A percentile compares a stretch with the other conserved stretches of the same genome.
phyloP scores from a whole-genome alignment of 2,329 filamentous ascomycete species.

The Pseudogymnoascus sp. region DNA sequence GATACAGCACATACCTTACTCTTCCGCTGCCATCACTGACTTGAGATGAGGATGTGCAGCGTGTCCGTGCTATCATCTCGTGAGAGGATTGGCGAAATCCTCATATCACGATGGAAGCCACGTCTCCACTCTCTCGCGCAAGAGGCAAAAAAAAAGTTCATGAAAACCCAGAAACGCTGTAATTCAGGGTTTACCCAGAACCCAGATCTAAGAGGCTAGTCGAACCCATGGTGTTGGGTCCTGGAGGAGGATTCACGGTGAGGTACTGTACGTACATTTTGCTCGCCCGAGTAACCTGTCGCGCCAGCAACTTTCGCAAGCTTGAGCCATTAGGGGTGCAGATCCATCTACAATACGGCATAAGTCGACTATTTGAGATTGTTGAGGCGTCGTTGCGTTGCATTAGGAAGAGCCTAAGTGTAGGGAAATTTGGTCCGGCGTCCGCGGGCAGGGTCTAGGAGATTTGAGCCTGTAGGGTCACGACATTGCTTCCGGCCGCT shows the following conservation, averaged over 20 bases:
- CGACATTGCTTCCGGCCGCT: neutral
- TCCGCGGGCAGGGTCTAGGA: slow-evolving; percentile 4
- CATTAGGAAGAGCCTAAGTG: slow-evolving; percentile 7
- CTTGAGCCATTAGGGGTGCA: neutral
- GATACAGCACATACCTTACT: neutral
- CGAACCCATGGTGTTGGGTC: slow-evolving; percentile 2
- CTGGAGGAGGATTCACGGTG: neutral
- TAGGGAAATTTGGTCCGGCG: neutral
- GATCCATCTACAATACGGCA: neutral
- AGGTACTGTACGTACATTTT: neutral
- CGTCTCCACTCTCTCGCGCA: slow-evolving; percentile 1
- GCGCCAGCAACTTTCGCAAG: neutral
- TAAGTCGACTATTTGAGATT: slow-evolving; percentile 7
- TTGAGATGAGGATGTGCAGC: slow-evolving; percentile 6
- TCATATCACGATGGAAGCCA: neutral
- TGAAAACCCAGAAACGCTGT: neutral
- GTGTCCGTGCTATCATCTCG: slow-evolving; percentile 6
- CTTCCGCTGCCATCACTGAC: neutral
- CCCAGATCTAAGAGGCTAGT: neutral
- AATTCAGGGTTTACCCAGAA: slow-evolving; percentile 4
- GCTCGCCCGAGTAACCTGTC: neutral
- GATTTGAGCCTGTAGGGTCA: slow-evolving; percentile 4
- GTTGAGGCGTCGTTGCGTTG: slow-evolving; percentile 4
- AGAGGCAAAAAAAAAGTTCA: neutral
- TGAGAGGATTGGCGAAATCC: slow-evolving; percentile 1